Base-by-base conservation (phyloP, 208 protist genomes). In the Leishmania tarentolae region DNA sequence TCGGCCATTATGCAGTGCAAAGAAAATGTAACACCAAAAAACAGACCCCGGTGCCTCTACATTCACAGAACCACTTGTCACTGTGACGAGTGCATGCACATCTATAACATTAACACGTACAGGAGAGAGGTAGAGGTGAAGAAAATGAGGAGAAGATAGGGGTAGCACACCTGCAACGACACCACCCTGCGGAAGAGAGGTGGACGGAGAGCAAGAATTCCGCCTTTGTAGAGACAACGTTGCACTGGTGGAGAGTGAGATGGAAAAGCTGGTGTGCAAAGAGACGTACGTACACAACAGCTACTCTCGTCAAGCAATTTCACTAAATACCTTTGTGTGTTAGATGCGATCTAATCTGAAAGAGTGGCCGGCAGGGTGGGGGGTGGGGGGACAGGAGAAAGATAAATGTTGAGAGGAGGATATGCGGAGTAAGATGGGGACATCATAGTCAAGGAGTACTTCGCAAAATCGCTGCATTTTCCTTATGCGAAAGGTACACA, bases 1-100 rank as follows among this genome's bases (percentile, higher is more conserved):
- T 78, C 78, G 2, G 85, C 80, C 78, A 85, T 85, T 1, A 28
- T 37, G 24, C 52, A 28, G 40, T 28, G n/a, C 17, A 31, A 35
- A n/a, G 46, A 74, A 9, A 35, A 15, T 1, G 31, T 35, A 17
- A 19, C 5, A 44, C 63, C 15, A 4, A 28, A 0, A 69, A 17
- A 44, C 31, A 21, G 4, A 42, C 31, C 5, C 63, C 31, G 15
- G 31, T 0, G 7, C 35, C 15, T 69, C 35, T 69, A 61, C 7
- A 13, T 61, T 61, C 0, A 7, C 56, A 31, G 24, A 61, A 17
- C 56, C 24, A 5, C 6, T 13, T 7, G 56, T 31, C 28, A 31
- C 56, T 0, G 24, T 31, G 24, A 61, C 24, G 56, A 61, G 7
- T 24, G 28, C 19, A 3, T 61, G 24, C 56, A 61, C 56, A 61